Conservation (phyloP, 306 rosid genomes). For the Castanea crenata region DNA sequence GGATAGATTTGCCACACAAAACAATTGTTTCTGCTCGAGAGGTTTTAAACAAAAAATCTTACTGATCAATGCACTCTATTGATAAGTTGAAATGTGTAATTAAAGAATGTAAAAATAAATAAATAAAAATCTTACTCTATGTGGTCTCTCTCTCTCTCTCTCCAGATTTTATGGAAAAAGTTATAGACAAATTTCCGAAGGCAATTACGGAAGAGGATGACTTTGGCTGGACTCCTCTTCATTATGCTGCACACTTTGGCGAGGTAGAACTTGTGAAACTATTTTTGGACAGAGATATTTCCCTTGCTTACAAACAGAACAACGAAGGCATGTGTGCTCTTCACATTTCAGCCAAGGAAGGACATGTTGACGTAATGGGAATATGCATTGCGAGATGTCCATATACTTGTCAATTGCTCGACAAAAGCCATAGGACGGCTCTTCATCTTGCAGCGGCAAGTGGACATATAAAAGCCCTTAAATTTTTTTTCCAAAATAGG, state of each 20-base stretch:
- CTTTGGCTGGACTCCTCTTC: not conserved
- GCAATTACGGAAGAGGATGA: not conserved
- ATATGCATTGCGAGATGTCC: not conserved
- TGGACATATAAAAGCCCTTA: not conserved
- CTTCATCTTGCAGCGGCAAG: not conserved
- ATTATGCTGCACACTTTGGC: not conserved
- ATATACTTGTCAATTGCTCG: not conserved
- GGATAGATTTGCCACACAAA: too few species aligned
- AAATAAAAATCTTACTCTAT: too few species aligned
- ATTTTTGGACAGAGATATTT: not conserved
- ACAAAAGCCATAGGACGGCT: not conserved
- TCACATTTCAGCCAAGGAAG: not conserved
- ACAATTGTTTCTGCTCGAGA: too few species aligned
- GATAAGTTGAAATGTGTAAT: too few species aligned
- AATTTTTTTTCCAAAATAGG: not conserved
- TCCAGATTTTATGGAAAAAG: too few species aligned
- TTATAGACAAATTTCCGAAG: too few species aligned
- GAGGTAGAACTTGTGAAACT: not conserved
- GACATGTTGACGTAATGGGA: not conserved
- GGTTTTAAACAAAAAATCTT: too few species aligned
- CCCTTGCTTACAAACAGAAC: not conserved
- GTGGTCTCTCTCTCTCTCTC: too few species aligned
- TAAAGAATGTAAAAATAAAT: too few species aligned
- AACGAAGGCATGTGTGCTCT: constrained; percentile 13
- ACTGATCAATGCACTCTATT: too few species aligned